Evolutionary conservation across 202 grass and related monocot genomes (phyloP), one percentile per base, ranked within the genome.

Genomic region (Brachypodium distachyon): DNA sequence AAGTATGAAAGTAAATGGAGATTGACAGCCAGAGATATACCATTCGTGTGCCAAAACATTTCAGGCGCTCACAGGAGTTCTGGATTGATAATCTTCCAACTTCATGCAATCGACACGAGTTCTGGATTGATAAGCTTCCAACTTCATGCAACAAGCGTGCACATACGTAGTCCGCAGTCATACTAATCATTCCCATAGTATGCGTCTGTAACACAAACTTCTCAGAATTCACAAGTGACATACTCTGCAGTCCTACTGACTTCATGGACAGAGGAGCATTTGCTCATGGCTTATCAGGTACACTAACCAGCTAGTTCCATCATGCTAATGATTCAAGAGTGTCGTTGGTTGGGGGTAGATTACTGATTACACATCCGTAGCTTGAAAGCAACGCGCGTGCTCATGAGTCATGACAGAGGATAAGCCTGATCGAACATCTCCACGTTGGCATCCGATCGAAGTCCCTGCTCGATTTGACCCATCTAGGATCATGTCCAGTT

Each of bases 391-490:
- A 85, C n/a, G 42, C 0, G n/a, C 33, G 14, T 74, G 60, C 12
- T 48, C 66, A 26, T 47, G 16, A 12, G 33, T 36, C 33, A 3
- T 68, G 6, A 68, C 42, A 48, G 18, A 72, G 46, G 67, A 79
- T 57, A 81, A 85, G 33, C 40, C 22, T 74, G 23, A 50, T 1
- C 40, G 38, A 42, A 65, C 68, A 42, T 47, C 19, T 67, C 63
- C 54, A 59, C 25, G 52, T 61, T 67, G 70, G 70, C 76, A 3
- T n/a, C n/a, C n/a, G n/a, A n/a, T n/a, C n/a, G n/a, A 1, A 16
- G 12, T 12, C n/a, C n/a, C 37, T 37, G 77, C 16, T 86, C 4
- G 4, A n/a, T 76, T 78, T 80, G 77, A 81, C 70, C 70, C 4
- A 21, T 48, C 16, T 3, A 41, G 77, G 25, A 52, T 81, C 70